Evolutionary conservation across 1,139 yeast species (phyloP).

Genomic region (Suhomyces terraborum): DNA sequence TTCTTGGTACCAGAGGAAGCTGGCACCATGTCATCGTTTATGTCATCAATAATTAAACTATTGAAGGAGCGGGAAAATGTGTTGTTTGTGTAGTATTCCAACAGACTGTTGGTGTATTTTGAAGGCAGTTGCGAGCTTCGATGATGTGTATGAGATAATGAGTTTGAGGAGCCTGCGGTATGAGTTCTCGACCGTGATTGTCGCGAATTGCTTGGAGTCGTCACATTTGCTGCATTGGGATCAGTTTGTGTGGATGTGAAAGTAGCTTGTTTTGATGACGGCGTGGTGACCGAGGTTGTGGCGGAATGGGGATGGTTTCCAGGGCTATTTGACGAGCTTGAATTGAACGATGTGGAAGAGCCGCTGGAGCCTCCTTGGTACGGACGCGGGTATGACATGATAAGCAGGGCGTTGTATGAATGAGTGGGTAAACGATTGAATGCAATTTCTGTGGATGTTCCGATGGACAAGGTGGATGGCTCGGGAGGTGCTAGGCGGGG

Average conservation of each 20-base stretch:
- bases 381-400: constrained; percentile 32
- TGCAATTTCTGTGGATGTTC: too few relatives aligned
- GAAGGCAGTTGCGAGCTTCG: constrained; percentile 12
- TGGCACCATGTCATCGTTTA: constrained; percentile 24
- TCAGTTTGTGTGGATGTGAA: neutral
- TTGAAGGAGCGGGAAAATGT: constrained; percentile 50
- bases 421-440: too few relatives aligned
- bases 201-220: constrained; percentile 7
- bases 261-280: constrained; percentile 13
- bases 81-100: constrained; percentile 44
- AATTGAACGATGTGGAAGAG: constrained; percentile 7
- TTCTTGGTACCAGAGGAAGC: constrained; percentile 17
- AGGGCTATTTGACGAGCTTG: constrained; percentile 7
- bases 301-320: constrained; percentile 11
- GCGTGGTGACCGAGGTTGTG: constrained; percentile 17
- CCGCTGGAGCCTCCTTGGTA: constrained; percentile 20
- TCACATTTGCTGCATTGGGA: neutral
- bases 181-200: constrained; percentile 4
- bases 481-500: too few relatives aligned
- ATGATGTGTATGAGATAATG: neutral
- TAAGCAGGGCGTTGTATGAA: too few relatives aligned
- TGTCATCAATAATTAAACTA: constrained; percentile 46
- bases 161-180: neutral
- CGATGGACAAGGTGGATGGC: too few relatives aligned
- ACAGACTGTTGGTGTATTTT: constrained; percentile 12